A percentile compares a stretch with the other conserved stretches of the same genome.
These are phyloP conservation scores for Chondrus crispus DNA, from an alignment of 23 red algal genomes.

Conservation along the genomic window DNA sequence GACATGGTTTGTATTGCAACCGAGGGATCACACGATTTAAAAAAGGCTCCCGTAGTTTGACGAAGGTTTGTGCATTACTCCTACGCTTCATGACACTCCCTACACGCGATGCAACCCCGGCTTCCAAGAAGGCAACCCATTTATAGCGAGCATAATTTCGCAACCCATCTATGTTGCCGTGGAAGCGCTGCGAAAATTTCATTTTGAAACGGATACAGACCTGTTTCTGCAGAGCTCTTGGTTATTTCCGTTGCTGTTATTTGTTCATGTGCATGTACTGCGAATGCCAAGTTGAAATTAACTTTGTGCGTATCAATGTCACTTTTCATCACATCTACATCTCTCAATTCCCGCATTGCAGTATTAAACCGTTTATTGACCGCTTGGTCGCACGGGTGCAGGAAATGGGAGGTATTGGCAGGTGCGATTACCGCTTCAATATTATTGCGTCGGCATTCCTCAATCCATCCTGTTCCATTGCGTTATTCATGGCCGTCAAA, in stretches of 20 bases:
- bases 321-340: not conserved
- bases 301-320: not conserved
- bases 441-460: not conserved
- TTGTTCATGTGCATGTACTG: not conserved
- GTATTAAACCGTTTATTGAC: not conserved
- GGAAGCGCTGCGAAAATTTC: no score
- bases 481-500: not conserved
- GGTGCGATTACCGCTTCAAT: not conserved
- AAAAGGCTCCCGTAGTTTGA: no score
- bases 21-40: no score
- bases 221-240: not conserved
- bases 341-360: not conserved
- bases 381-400: not conserved
- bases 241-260: not conserved
- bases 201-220: not conserved
- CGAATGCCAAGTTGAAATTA: not conserved
- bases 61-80: no score
- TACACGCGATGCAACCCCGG: no score
- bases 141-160: no score
- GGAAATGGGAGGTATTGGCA: not conserved
- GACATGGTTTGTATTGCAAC: no score
- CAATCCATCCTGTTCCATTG: not conserved
- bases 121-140: no score
- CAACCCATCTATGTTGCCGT: no score
- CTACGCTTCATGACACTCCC: no score